Conservation (phyloP, 2,329 filamentous ascomycete genomes). For the Xylariaceae sp. region DNA sequence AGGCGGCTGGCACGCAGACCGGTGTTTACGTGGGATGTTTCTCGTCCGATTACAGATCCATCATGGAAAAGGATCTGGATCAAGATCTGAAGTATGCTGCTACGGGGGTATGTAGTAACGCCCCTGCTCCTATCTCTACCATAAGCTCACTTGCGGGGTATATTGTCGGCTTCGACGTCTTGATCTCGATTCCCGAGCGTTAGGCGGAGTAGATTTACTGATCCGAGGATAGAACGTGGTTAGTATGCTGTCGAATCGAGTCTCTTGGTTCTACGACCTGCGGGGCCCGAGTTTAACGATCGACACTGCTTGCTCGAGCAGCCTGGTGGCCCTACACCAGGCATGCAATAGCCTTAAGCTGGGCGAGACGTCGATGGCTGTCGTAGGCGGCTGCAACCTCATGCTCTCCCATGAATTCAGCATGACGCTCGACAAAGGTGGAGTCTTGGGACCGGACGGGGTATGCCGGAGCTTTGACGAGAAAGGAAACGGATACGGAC, state of each 20-base stretch:
- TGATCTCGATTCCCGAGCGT: too few species aligned
- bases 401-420: not conserved
- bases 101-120: conserved; percentile 12
- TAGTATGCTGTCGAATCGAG: not conserved
- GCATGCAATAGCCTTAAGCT: not conserved
- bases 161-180: too few species aligned
- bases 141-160: not conserved
- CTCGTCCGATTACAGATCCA: conserved; percentile 14
- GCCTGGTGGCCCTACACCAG: not conserved
- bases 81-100: conserved; percentile 15
- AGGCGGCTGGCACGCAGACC: conserved; percentile 14
- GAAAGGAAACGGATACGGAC: not conserved
- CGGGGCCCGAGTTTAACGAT: not conserved
- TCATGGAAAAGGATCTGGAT: conserved; percentile 18
- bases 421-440: not conserved
- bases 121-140: too few species aligned
- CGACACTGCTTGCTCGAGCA: not conserved
- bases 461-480: not conserved
- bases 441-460: not conserved
- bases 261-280: not conserved
- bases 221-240: too few species aligned
- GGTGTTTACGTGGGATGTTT: conserved; percentile 19
- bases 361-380: not conserved
- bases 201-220: too few species aligned
- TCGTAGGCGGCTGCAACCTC: not conserved